These are phyloP conservation scores for Exobasidium rhododendri DNA, from an alignment of 1,284 basidiomycete genomes.

Conservation along the genomic window DNA sequence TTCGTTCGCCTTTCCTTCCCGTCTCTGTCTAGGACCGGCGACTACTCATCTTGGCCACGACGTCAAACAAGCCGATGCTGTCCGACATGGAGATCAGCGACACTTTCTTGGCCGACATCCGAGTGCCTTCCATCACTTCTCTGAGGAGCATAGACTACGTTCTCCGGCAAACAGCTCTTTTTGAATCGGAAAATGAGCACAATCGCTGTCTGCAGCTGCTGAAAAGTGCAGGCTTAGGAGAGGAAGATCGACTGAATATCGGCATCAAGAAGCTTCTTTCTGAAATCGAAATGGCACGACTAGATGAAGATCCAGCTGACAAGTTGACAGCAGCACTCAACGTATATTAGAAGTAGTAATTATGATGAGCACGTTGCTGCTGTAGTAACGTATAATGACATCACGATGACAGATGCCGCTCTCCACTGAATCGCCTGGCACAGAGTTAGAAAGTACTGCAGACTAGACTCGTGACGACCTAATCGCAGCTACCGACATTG, in stretches of 20 bases:
- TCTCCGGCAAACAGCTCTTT: constrained; percentile 78
- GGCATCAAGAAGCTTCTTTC: constrained; percentile 87
- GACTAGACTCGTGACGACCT: too few species aligned
- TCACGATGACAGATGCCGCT: too few species aligned
- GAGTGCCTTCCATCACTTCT: constrained; percentile 75
- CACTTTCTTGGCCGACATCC: constrained; percentile 82
- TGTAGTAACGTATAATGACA: too few species aligned
- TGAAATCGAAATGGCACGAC: constrained; percentile 91
- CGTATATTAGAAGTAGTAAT: constrained; percentile 7
- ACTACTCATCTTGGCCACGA: constrained; percentile 86
- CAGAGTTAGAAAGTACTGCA: too few species aligned
- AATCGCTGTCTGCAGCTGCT: constrained; percentile 67
- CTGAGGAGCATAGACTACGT: constrained; percentile 73
- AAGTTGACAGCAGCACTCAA: constrained; percentile 54
- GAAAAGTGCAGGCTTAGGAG: constrained; percentile 70
- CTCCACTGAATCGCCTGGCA: too few species aligned
- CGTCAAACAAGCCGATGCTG: constrained; percentile 81
- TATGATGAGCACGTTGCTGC: too few species aligned
- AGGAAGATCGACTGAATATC: constrained; percentile 65
- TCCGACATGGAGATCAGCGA: constrained; percentile 85
- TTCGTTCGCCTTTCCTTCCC: not conserved
- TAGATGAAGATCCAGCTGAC: constrained; percentile 61
- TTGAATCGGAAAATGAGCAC: constrained; percentile 63
- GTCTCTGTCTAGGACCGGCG: constrained; percentile 67
- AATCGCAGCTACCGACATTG: too few species aligned